These are phyloP conservation scores for Colletotrichum tanaceti DNA, from an alignment of 2,329 filamentous ascomycete species.

Conservation along the genomic window DNA sequence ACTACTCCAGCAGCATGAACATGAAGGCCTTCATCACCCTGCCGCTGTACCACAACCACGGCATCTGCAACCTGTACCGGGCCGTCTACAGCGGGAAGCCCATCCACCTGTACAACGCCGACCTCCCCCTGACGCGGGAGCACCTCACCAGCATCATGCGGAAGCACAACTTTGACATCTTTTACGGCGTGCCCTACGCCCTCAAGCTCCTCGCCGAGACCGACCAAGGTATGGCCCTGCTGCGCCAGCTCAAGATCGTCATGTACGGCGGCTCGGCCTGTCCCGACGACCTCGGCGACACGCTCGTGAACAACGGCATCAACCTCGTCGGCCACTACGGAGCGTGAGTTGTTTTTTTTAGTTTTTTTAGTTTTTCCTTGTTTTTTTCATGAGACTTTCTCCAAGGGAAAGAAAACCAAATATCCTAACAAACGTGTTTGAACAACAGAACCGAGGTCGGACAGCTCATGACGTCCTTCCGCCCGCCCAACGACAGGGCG, in stretches of 20 bases:
- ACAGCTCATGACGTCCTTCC: conserved; percentile 70
- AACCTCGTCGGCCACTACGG: conserved; percentile 69
- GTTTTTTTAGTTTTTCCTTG: too few species aligned
- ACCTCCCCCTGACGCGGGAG: conserved; percentile 64
- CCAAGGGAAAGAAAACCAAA: too few species aligned
- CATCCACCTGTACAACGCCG: conserved; percentile 65
- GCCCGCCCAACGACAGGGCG: conserved; percentile 62
- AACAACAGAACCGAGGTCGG: conserved; percentile 65
- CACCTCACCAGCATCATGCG: conserved; percentile 59
- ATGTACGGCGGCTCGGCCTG: conserved; percentile 69
- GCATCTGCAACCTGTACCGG: conserved; percentile 65
- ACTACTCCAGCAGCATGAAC: conserved; percentile 54
- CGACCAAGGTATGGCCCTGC: conserved; percentile 61
- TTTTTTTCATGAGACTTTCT: conserved; percentile 34
- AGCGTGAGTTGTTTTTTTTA: conserved; percentile 59
- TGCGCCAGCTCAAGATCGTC: conserved; percentile 62
- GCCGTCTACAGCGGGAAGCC: conserved; percentile 62
- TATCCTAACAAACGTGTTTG: neutral
- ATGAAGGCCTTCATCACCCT: conserved; percentile 65
- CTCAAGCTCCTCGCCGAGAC: conserved; percentile 72
- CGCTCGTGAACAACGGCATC: conserved; percentile 63
- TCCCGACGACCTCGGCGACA: conserved; percentile 68
- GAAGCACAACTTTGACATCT: conserved; percentile 60
- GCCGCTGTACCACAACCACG: conserved; percentile 70
- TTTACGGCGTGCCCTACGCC: conserved; percentile 73